These are phyloP conservation scores for Chaetomiaceae sp. DNA, from an alignment of 2,329 filamentous ascomycete species.

Conservation along the genomic window DNA sequence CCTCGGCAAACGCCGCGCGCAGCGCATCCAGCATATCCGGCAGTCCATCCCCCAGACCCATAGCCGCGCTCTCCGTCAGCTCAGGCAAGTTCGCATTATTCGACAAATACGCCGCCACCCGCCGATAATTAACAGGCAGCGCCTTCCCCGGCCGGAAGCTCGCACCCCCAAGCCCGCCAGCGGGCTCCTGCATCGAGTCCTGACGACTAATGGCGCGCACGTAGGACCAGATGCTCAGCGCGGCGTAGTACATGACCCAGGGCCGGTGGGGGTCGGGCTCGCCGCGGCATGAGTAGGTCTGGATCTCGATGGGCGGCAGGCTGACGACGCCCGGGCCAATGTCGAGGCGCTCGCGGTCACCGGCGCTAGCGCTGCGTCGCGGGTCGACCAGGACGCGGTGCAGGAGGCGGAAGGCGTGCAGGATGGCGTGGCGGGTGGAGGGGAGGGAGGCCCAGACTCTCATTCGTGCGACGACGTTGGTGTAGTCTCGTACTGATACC, in stretches of 20 bases:
- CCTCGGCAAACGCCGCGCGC: constrained; percentile 40
- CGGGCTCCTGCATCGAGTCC: constrained; percentile 45
- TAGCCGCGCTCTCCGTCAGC: constrained; percentile 62
- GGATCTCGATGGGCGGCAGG: constrained; percentile 36
- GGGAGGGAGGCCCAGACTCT: constrained; percentile 71
- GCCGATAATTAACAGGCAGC: constrained; percentile 29
- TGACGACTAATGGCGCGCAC: constrained; percentile 69
- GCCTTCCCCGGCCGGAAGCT: constrained; percentile 41
- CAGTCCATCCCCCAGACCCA: constrained; percentile 57
- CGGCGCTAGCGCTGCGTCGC: constrained; percentile 30
- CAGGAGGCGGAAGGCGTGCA: constrained; percentile 79
- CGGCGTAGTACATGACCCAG: constrained; percentile 87
- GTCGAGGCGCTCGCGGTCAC: constrained; percentile 18
- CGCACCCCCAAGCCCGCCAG: constrained; percentile 50
- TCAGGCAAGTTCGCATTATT: constrained; percentile 67
- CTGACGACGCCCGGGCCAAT: constrained; percentile 26
- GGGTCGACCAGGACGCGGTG: constrained; percentile 65
- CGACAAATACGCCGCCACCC: constrained; percentile 44
- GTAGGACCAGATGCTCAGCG: constrained; percentile 82
- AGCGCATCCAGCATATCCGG: constrained; percentile 44
- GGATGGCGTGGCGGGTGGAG: constrained; percentile 73
- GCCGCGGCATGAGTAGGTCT: constrained; percentile 65
- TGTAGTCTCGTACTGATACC: constrained; percentile 71
- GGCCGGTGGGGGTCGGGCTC: constrained; percentile 81
- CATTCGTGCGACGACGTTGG: constrained; percentile 70